These are phyloP conservation scores for Ophiostoma pallidulum DNA, from an alignment of 2,329 filamentous ascomycete species.

Conservation along the genomic window DNA sequence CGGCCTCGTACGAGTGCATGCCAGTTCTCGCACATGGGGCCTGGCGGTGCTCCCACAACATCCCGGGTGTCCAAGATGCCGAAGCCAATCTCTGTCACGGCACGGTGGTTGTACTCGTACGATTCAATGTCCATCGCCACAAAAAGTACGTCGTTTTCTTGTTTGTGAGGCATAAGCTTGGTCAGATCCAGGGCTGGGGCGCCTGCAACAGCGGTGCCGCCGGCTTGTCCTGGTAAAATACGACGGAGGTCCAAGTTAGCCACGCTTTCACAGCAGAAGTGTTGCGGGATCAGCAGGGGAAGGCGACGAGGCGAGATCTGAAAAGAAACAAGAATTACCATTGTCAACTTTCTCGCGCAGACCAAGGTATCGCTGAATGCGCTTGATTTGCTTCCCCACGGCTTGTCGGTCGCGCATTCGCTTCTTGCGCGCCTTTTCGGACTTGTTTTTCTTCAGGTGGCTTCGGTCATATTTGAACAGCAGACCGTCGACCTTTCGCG, in stretches of 20 bases:
- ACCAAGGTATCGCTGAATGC: conserved; percentile 62
- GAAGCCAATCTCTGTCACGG: conserved; percentile 79
- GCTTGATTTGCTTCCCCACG: conserved; percentile 48
- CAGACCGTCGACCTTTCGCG: conserved; percentile 8
- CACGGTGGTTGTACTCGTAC: conserved; percentile 55
- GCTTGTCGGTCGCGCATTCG: conserved; percentile 39
- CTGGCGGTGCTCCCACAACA: conserved; percentile 47
- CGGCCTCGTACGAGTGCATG: conserved; percentile 53
- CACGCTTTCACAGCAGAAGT: no score
- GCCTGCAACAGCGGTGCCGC: no score
- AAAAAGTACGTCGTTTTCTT: conserved; percentile 54
- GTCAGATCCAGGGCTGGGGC: conserved; percentile 31
- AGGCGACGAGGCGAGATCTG: no score
- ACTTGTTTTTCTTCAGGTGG: conserved; percentile 30
- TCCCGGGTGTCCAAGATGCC: conserved; percentile 64
- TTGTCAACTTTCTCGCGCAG: conserved; percentile 35
- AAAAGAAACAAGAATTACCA: not conserved
- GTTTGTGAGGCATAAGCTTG: conserved; percentile 34
- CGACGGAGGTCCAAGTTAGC: not conserved
- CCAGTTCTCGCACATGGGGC: conserved; percentile 56
- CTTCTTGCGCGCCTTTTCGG: conserved; percentile 34
- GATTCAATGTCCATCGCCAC: conserved; percentile 76
- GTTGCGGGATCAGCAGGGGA: no score
- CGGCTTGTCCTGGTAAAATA: not conserved
- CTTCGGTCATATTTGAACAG: not conserved